Base-by-base conservation (phyloP, 2,329 filamentous ascomycete species). In the Scedosporium apiospermum region DNA sequence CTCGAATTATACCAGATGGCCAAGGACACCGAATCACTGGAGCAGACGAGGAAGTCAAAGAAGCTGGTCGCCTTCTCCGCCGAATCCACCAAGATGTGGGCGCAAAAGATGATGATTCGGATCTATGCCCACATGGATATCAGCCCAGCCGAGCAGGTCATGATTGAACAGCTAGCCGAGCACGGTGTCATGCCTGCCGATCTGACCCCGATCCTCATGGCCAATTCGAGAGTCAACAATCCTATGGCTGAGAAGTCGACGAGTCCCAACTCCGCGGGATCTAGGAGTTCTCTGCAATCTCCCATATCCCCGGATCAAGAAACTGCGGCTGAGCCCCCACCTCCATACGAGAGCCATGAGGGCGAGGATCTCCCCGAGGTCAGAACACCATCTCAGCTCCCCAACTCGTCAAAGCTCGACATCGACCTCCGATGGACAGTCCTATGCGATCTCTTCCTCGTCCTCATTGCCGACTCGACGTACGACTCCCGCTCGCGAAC, bases 101-200 rank as follows among this genome's bases (percentile, higher is more conserved):
- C 90, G 63, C 95, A 99, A 73, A 96, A 96, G 77, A 96, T 96
- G 83, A 99, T 99, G 93, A 86, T 97, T 64, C 86, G 93, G 26
- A 74, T 99, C 12, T 99, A 98, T 73, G 80, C 86, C 12, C 95
- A 99, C 75, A 99, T 99, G 95, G 95, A 99, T 64, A 96, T 99
- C 69, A 92, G 88, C 70, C 80, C 88, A 23, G 88, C 85, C 14
- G 95, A 99, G 75, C 95, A 99, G 78, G 81, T 99, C 73, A 99
- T 99, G 95, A 97, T 99, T 67, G 95, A 99, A 76, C 95, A 99
- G 74, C 80, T 99, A 64, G 88, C 90, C 12, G 90, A 95, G 63
- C 95, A 99, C 75, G 95, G 93, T 4, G 92, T 99, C 6, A 81
- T 91, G 65, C 88, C 95, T 0, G 79, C 80, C 55, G 95, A 99